Evolutionary conservation across 169 alveolate genomes (phyloP).

Genomic region (Cyclospora cayetanensis): DNA sequence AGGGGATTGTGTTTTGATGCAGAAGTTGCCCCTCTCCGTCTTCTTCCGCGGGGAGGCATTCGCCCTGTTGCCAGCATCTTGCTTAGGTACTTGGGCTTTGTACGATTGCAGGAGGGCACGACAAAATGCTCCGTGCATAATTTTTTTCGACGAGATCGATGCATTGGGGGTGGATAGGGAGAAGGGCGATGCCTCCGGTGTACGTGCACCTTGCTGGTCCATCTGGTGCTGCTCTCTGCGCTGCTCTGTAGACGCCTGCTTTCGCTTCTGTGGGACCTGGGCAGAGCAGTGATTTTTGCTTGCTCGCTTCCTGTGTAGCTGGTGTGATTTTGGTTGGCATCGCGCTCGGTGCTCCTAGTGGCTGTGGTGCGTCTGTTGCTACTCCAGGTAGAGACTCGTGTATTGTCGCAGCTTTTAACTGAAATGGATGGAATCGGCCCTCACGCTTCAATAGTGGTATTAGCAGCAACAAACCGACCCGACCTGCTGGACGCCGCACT

Average conservation of each 20-base stretch:
- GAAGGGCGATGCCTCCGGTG: slow-evolving; percentile 70
- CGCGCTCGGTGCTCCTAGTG: too few species aligned
- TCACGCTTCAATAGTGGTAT: slow-evolving; percentile 80
- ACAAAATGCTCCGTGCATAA: slow-evolving; percentile 89
- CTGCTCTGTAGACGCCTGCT: too few species aligned
- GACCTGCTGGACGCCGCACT: slow-evolving; percentile 97
- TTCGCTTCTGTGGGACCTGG: too few species aligned
- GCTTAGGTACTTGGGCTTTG: background rate
- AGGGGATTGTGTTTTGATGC: too few species aligned
- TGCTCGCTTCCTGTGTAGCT: too few species aligned
- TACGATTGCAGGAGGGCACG: slow-evolving; percentile 90
- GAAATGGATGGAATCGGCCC: slow-evolving; percentile 99
- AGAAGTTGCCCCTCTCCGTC: too few species aligned
- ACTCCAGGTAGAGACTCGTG: slow-evolving; percentile 94
- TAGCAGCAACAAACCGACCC: slow-evolving; percentile 98
- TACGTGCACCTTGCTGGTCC: background rate
- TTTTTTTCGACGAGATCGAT: slow-evolving; percentile 98
- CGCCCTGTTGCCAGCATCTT: too few species aligned
- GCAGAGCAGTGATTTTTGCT: too few species aligned
- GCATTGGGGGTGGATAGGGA: slow-evolving; percentile 91
- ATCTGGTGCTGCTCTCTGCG: too few species aligned
- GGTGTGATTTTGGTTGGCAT: too few species aligned
- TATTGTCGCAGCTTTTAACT: slow-evolving; percentile 95
- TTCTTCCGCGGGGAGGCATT: too few species aligned
- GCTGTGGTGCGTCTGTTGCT: too few species aligned